Evolutionary conservation across 2,329 filamentous ascomycete genomes (phyloP), one percentile per base, ranked within the genome.

Genomic region (Talaromyces sp.): DNA sequence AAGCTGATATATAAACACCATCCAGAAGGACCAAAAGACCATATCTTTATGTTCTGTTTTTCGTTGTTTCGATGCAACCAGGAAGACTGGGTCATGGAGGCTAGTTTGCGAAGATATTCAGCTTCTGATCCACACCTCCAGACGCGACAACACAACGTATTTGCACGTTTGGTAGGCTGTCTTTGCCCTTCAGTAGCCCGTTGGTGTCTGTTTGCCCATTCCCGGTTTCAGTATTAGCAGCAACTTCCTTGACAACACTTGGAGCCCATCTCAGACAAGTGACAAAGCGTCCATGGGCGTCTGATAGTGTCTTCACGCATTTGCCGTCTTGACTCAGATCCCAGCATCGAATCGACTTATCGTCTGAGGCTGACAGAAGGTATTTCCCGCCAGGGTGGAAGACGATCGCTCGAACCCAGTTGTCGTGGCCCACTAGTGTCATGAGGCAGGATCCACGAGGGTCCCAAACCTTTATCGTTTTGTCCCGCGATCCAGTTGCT

Each of bases 361-460:
- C 93, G 73, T 98, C 93, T 16, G 89, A 85, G 21, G 90, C 91
- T 6, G 89, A 93, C 5, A 98, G 79, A 1, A 98, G 83, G 71
- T 95, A 97, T 76, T 93, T 96, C 48, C 93, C 93, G 8, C 91
- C 90, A 0, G 93, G 93, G 70, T 97, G 93, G 75, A 96, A 98
- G 9, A 92, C 87, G 5, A 97, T 77, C 0, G 85, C 89, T 35
- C 92, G 87, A 8, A 98, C 86, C 93, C 93, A 98, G 73, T 97
- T 97, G 74, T 97, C 93, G 73, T 97, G 93, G 1, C 93, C 93
- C 0, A 87, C 79, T 1, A 98, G 81, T 0, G 90, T 95, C 74
- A 92, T 93, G 72, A 97, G 87, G 66, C 91, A 86, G 11, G 88
- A 92, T 35, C 93, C 93, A 60, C 92, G 85, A 11, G 88, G 84